phyloP scores from a whole-genome alignment of 148 eudicot species.

The Linanthus parryae region DNA sequence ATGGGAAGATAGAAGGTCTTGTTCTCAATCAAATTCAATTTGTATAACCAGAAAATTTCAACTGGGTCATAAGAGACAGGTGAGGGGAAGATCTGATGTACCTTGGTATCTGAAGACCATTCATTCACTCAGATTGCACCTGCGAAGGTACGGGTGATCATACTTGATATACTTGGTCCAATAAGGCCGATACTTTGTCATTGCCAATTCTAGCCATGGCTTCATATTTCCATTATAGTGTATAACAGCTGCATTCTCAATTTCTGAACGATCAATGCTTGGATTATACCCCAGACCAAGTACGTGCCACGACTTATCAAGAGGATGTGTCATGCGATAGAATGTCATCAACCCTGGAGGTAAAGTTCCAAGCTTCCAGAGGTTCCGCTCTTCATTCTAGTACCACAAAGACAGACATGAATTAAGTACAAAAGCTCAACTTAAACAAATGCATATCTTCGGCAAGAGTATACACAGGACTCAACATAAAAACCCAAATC shows the following conservation, averaged over 20 bases:
- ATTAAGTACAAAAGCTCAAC: conserved; percentile 1
- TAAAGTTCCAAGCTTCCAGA: conserved; percentile 89
- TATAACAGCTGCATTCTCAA: conserved; percentile 78
- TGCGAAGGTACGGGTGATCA: conserved; percentile 66
- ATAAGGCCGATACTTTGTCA: conserved; percentile 64
- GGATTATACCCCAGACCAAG: conserved; percentile 93
- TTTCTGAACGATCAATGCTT: conserved; percentile 49
- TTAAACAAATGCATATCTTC: not conserved
- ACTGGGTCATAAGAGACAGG: too few species aligned
- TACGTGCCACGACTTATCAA: conserved; percentile 82
- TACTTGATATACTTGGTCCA: conserved; percentile 80
- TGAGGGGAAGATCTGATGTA: too few species aligned
- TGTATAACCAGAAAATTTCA: too few species aligned
- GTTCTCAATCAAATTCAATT: too few species aligned
- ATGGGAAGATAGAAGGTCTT: too few species aligned
- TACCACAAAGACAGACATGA: conserved; percentile 15
- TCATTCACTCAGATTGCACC: conserved; percentile 64
- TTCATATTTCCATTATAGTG: conserved; percentile 95
- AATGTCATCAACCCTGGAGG: conserved; percentile 93
- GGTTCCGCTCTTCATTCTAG: conserved; percentile 74
- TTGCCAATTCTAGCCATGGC: conserved; percentile 91
- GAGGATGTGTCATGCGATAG: conserved; percentile 68
- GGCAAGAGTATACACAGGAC: not conserved
- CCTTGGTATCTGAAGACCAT: too few species aligned
- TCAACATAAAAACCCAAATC: not conserved